Percentiles rank a stretch among this genome's conserved stretches.
Evolutionary conservation across 1,284 basidiomycete species (phyloP).

Genomic region (Coniferiporia weirii): DNA sequence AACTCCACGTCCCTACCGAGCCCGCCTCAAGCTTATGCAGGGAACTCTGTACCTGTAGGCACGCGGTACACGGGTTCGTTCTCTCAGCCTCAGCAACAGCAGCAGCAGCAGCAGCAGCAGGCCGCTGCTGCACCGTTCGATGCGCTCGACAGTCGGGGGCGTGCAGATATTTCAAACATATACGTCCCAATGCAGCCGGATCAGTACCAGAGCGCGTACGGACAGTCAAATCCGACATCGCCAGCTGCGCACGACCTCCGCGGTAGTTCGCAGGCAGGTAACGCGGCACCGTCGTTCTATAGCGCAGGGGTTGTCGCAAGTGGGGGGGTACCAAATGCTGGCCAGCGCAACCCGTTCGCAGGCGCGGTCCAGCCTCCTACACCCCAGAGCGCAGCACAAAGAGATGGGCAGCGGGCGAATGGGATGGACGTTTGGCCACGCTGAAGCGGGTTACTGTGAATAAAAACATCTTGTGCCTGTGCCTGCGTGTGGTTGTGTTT

Average conservation of each 20-base stretch:
- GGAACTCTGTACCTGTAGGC: slow-evolving; percentile 44
- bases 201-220: slow-evolving; percentile 54
- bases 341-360: slow-evolving; percentile 56
- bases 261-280: slow-evolving; percentile 29
- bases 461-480: background rate
- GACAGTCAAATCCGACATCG: slow-evolving; percentile 32
- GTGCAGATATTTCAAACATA: slow-evolving; percentile 59
- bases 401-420: slow-evolving; percentile 57
- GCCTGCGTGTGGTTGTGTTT: background rate
- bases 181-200: slow-evolving; percentile 79
- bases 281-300: slow-evolving; percentile 65
- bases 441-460: slow-evolving; percentile 27
- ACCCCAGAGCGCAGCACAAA: slow-evolving; percentile 37
- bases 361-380: slow-evolving; percentile 19
- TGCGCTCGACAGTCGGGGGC: slow-evolving; percentile 42
- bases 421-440: slow-evolving; percentile 75
- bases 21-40: slow-evolving; percentile 65
- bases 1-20: slow-evolving; percentile 53
- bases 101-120: slow-evolving; percentile 20
- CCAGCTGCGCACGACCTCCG: slow-evolving; percentile 33
- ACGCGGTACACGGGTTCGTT: slow-evolving; percentile 56
- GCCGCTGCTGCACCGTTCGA: slow-evolving; percentile 49
- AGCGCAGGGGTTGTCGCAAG: slow-evolving; percentile 52
- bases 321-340: slow-evolving; percentile 35
- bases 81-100: slow-evolving; percentile 28